phyloP scores from a whole-genome alignment of 371 early-diverging fungal species.

The Mucor sp. region DNA sequence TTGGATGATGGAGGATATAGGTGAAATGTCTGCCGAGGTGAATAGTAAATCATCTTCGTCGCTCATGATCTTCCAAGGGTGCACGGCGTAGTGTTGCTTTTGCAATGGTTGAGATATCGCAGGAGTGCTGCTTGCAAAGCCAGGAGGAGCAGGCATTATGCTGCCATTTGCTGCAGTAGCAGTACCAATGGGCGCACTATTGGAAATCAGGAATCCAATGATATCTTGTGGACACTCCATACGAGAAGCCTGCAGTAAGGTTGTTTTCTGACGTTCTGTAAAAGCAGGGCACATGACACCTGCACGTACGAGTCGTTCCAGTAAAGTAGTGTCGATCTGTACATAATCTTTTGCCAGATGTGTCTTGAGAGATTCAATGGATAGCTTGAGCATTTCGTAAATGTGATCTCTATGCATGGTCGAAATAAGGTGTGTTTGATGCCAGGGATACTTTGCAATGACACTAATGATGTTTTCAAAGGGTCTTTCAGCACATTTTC shows the following conservation, averaged over 20 bases:
- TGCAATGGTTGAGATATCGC: background rate
- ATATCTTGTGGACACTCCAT: slow-evolving; percentile 18
- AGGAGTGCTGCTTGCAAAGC: background rate
- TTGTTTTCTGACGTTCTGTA: slow-evolving; percentile 74
- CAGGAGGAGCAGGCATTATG: background rate
- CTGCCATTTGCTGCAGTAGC: background rate
- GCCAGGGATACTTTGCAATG: slow-evolving; percentile 77
- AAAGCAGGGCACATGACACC: slow-evolving; percentile 75
- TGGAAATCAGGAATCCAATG: background rate
- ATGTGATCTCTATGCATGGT: slow-evolving; percentile 77
- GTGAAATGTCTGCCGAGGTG: background rate
- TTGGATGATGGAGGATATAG: slow-evolving; percentile 21
- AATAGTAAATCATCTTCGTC: slow-evolving; percentile 2
- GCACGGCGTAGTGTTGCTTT: background rate
- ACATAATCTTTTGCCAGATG: slow-evolving; percentile 66
- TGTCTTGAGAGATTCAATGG: slow-evolving; percentile 58
- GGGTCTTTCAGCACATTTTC: slow-evolving; percentile 78
- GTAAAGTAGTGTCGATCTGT: slow-evolving; percentile 62
- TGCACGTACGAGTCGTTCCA: slow-evolving; percentile 62
- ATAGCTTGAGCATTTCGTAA: slow-evolving; percentile 73
- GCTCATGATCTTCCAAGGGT: background rate
- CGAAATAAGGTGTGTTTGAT: slow-evolving; percentile 60
- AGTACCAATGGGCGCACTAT: background rate
- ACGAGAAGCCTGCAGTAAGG: slow-evolving; percentile 55
- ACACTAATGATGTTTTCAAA: slow-evolving; percentile 81